Evolutionary conservation across 2,329 filamentous ascomycete species (phyloP).

Genomic region (Shiraia sp.): DNA sequence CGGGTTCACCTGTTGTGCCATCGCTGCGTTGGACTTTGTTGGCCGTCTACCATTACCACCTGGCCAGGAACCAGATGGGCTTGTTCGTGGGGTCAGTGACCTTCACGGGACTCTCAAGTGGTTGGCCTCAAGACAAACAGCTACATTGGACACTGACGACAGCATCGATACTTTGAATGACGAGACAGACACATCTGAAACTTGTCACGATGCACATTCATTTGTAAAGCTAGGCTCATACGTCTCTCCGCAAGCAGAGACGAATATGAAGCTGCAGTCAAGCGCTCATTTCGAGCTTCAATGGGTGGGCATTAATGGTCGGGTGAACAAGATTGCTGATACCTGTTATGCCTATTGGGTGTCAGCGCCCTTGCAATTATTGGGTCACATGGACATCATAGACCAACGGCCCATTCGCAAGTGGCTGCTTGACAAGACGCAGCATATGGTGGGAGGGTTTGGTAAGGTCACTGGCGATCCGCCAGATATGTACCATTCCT

Average conservation of each 20-base stretch:
- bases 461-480: conserved; percentile 52
- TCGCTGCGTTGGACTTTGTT: conserved; percentile 78
- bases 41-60: conserved; percentile 56
- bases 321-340: conserved; percentile 88
- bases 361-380: conserved; percentile 58
- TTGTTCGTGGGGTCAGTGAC: conserved; percentile 42
- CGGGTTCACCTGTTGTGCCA: conserved; percentile 88
- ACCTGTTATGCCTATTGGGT: conserved; percentile 98
- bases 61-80: conserved; percentile 27
- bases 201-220: conserved; percentile 46
- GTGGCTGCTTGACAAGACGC: conserved; percentile 83
- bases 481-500: conserved; percentile 81
- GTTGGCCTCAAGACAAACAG: conserved; percentile 54
- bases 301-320: conserved; percentile 82
- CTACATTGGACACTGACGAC: conserved; percentile 49
- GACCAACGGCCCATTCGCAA: conserved; percentile 65
- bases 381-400: conserved; percentile 58
- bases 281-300: conserved; percentile 61
- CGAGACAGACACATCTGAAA: conserved; percentile 45
- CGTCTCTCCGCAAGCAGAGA: conserved; percentile 29
- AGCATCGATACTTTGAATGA: conserved; percentile 42
- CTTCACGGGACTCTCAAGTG: conserved; percentile 49
- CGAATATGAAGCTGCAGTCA: conserved; percentile 55
- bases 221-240: conserved; percentile 41
- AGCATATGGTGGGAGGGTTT: conserved; percentile 71